These are phyloP conservation scores for Termitomyces sp. DNA, from an alignment of 768 basidiomycete species.

Conservation along the genomic window DNA sequence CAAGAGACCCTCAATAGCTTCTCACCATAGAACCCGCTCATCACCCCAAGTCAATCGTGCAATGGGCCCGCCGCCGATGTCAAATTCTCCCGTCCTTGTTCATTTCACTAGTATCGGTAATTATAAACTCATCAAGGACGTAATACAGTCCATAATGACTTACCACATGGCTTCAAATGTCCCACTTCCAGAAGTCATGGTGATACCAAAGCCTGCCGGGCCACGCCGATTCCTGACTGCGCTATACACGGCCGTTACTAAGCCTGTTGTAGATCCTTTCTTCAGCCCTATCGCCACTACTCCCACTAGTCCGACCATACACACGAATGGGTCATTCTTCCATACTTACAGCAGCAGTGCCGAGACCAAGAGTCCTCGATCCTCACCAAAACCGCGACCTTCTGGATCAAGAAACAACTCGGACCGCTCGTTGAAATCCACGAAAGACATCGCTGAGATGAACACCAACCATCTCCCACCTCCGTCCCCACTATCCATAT, in stretches of 20 bases:
- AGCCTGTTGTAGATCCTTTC: slow-evolving; percentile 84
- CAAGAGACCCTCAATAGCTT: slow-evolving; percentile 64
- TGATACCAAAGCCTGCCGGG: slow-evolving; percentile 95
- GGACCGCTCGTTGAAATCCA: slow-evolving; percentile 56
- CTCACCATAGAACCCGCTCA: slow-evolving; percentile 71
- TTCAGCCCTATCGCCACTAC: slow-evolving; percentile 94
- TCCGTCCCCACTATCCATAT: slow-evolving; percentile 35
- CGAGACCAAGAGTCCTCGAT: slow-evolving; percentile 26
- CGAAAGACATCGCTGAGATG: slow-evolving; percentile 23
- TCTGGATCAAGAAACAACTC: slow-evolving; percentile 51
- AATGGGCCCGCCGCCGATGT: slow-evolving; percentile 27
- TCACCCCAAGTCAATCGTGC: slow-evolving; percentile 71
- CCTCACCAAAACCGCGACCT: slow-evolving; percentile 43
- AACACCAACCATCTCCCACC: slow-evolving; percentile 19
- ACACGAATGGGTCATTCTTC: slow-evolving; percentile 35
- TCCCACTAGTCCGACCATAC: slow-evolving; percentile 70
- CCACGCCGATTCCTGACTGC: slow-evolving; percentile 91
- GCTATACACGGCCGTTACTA: slow-evolving; percentile 83
- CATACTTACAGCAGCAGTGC: slow-evolving; percentile 22
- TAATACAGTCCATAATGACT: slow-evolving; percentile 62
- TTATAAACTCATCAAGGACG: slow-evolving; percentile 84
- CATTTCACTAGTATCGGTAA: slow-evolving; percentile 91
- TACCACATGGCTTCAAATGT: slow-evolving; percentile 37
- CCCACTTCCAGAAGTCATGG: slow-evolving; percentile 83
- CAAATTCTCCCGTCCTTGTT: slow-evolving; percentile 54